Evolutionary conservation across 495 filamentous ascomycete species (phyloP).

Genomic region (Penicillium pulvis): DNA sequence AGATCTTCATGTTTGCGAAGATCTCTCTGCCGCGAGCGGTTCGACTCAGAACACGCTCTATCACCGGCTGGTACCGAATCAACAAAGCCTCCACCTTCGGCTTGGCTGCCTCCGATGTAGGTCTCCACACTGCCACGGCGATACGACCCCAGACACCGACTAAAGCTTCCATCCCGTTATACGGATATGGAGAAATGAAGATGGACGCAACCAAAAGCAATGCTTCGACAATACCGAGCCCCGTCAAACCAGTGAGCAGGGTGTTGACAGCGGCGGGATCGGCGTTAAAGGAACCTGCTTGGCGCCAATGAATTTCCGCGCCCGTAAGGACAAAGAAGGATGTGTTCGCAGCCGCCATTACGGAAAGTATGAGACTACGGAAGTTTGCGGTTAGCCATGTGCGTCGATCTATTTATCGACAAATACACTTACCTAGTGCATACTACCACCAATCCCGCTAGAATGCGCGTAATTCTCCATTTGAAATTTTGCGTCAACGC

Average conservation of each 20-base stretch:
- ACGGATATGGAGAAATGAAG: slow-evolving; percentile 25
- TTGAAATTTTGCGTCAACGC: slow-evolving; percentile 16
- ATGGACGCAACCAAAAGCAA: slow-evolving; percentile 28
- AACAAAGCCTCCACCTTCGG: background rate
- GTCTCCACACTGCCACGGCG: slow-evolving; percentile 18
- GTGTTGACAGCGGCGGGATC: slow-evolving; percentile 41
- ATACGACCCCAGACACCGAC: slow-evolving; percentile 27
- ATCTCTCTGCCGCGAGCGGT: slow-evolving; percentile 17
- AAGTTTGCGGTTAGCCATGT: background rate
- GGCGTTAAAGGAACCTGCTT: slow-evolving; percentile 34
- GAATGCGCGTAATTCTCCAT: slow-evolving; percentile 10
- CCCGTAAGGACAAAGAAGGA: slow-evolving; percentile 41
- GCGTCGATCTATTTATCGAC: background rate
- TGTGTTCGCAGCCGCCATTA: slow-evolving; percentile 40
- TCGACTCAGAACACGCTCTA: slow-evolving; percentile 4
- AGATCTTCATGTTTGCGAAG: slow-evolving; percentile 27
- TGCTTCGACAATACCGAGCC: slow-evolving; percentile 36
- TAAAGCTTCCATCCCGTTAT: slow-evolving; percentile 25
- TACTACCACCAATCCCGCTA: slow-evolving; percentile 14
- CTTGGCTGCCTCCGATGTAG: background rate
- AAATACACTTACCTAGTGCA: slow-evolving; percentile 14
- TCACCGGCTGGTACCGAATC: background rate
- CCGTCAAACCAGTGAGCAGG: slow-evolving; percentile 40
- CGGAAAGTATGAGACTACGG: slow-evolving; percentile 34
- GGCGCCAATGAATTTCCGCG: slow-evolving; percentile 45